These are phyloP conservation scores for Phytophthora capsici DNA, from an alignment of 352 stramenopile species.

Conservation along the genomic window DNA sequence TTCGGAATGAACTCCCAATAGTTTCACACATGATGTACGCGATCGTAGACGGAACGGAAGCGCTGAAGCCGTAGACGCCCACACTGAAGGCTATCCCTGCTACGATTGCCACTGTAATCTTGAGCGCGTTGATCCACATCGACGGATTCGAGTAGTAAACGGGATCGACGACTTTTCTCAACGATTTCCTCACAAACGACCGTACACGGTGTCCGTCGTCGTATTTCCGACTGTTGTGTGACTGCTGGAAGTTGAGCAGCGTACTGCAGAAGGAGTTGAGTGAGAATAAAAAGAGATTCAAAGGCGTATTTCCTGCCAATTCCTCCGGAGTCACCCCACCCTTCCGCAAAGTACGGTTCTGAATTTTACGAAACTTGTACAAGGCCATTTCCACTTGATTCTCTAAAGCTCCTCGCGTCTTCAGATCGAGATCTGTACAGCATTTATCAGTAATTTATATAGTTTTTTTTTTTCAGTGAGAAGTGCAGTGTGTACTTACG, in stretches of 20 bases:
- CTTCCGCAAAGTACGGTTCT: slow-evolving; percentile 59
- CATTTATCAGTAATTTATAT: neutral
- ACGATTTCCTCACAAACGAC: slow-evolving; percentile 56
- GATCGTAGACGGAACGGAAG: slow-evolving; percentile 62
- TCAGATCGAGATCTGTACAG: slow-evolving; percentile 55
- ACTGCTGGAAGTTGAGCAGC: slow-evolving; percentile 66
- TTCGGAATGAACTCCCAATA: slow-evolving; percentile 79
- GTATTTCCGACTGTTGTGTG: slow-evolving; percentile 32
- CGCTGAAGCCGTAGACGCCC: slow-evolving; percentile 79
- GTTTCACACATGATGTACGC: slow-evolving; percentile 85
- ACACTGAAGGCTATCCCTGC: slow-evolving; percentile 71
- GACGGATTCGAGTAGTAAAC: slow-evolving; percentile 11
- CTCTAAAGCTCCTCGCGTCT: slow-evolving; percentile 53
- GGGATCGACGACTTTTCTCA: slow-evolving; percentile 28
- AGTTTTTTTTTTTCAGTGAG: neutral
- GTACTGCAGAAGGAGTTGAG: slow-evolving; percentile 86
- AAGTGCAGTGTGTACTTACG: slow-evolving; percentile 23
- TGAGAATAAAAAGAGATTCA: slow-evolving; percentile 86
- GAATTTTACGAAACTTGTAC: slow-evolving; percentile 60
- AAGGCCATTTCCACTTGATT: slow-evolving; percentile 76
- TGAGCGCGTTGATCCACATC: slow-evolving; percentile 8
- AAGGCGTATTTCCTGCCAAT: slow-evolving; percentile 80
- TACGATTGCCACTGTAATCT: slow-evolving; percentile 51
- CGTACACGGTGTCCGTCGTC: slow-evolving; percentile 45
- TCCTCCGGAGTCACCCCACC: slow-evolving; percentile 68